Evolutionary conservation across 2,329 filamentous ascomycete genomes (phyloP).

Genomic region (Rhynchosporium graminicola): DNA sequence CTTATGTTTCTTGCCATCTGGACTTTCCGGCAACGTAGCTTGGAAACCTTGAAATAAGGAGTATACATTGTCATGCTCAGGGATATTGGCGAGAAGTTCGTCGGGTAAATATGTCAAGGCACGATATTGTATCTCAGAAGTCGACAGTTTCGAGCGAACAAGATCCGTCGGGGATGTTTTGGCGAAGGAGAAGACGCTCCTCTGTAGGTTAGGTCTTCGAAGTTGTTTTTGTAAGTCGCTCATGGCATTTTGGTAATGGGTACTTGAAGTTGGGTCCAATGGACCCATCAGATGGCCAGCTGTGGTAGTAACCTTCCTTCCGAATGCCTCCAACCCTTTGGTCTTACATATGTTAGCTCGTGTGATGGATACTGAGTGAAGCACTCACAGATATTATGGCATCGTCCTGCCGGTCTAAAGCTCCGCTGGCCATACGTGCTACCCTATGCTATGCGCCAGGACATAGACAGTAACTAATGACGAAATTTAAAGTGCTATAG

Average conservation of each 20-base stretch:
- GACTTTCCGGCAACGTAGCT: slow-evolving; percentile 75
- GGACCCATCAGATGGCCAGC: slow-evolving; percentile 85
- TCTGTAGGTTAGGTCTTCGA: slow-evolving; percentile 78
- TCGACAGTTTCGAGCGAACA: slow-evolving; percentile 87
- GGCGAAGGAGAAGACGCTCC: slow-evolving; percentile 87
- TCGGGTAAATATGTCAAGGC: slow-evolving; percentile 87
- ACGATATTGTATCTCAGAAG: slow-evolving; percentile 89
- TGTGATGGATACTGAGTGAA: not conserved
- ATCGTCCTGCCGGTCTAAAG: slow-evolving; percentile 38
- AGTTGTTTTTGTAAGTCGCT: slow-evolving; percentile 87
- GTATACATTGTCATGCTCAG: slow-evolving; percentile 81
- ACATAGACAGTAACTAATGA: slow-evolving; percentile 1
- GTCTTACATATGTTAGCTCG: slow-evolving; percentile 54
- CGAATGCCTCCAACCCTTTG: slow-evolving; percentile 86
- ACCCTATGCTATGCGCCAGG: slow-evolving; percentile 7
- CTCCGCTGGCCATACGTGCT: slow-evolving; percentile 34
- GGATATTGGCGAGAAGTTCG: slow-evolving; percentile 85
- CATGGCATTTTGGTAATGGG: slow-evolving; percentile 85
- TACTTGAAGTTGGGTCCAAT: slow-evolving; percentile 55
- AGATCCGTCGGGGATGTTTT: slow-evolving; percentile 91
- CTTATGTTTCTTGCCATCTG: slow-evolving; percentile 69
- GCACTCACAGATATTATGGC: slow-evolving; percentile 40
- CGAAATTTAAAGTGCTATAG: not conserved
- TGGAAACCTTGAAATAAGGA: slow-evolving; percentile 97
- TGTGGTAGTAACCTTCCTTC: slow-evolving; percentile 91